Conservation (phyloP, 1,139 yeast species). For the Saccharomyces hybrid region DNA sequence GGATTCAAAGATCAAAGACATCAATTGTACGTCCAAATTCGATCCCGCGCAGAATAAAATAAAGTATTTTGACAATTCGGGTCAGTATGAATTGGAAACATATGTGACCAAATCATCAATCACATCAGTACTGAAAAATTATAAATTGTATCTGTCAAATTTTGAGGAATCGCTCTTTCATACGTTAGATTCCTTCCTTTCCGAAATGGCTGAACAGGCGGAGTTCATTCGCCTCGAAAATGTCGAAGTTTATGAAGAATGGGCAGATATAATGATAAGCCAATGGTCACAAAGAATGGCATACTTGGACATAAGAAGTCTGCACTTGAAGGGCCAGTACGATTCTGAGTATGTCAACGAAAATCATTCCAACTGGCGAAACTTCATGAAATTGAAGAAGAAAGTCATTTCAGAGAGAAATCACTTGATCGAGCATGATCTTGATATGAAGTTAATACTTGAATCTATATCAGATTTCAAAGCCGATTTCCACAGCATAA, state of each 20-base stretch:
- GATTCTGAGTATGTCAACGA: slow-evolving; percentile 1
- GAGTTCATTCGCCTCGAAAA: slow-evolving; percentile 44
- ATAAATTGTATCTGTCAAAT: slow-evolving; percentile 26
- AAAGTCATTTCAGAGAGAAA: slow-evolving; percentile 39
- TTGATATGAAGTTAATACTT: not conserved
- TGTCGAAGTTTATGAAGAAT: slow-evolving; percentile 60
- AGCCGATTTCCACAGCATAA: not conserved
- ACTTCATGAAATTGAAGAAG: slow-evolving; percentile 23
- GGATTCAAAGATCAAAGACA: slow-evolving; percentile 33
- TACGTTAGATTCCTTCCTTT: not conserved
- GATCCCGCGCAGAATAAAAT: slow-evolving; percentile 37
- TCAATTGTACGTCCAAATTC: slow-evolving; percentile 42
- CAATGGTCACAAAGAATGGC: slow-evolving; percentile 42
- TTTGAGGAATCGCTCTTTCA: not conserved
- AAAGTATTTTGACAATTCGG: slow-evolving; percentile 31
- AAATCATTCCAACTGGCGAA: slow-evolving; percentile 24
- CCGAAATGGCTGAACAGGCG: slow-evolving; percentile 17
- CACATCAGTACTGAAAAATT: slow-evolving; percentile 40
- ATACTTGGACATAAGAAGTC: slow-evolving; percentile 18
- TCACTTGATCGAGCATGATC: slow-evolving; percentile 38
- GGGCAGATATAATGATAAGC: slow-evolving; percentile 54
- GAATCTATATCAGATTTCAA: not conserved
- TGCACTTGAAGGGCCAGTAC: not conserved
- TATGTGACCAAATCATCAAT: slow-evolving; percentile 51
- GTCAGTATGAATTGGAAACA: slow-evolving; percentile 28